Evolutionary conservation across 179 eudicot genomes (phyloP), one percentile per base, ranked within the genome.

Genomic region (Nepenthes alata): DNA sequence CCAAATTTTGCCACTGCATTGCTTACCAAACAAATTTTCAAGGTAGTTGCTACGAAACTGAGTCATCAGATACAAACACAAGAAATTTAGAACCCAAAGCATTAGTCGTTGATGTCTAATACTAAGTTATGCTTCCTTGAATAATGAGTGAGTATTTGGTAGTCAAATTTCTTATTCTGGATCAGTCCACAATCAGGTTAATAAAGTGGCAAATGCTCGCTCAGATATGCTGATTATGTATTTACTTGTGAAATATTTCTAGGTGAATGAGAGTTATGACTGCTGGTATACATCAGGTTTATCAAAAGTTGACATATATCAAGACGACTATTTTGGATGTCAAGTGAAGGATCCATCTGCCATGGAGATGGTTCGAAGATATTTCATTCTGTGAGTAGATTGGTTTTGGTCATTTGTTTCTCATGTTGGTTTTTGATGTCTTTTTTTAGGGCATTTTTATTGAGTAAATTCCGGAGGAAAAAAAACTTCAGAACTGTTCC

Each of bases 221-320:
- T 6, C 50, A 13, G 53, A 13, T 55, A 3, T 55, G n/a, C 38
- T 10, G n/a, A 34, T 25, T 54, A 54, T 15, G 6, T 3, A 15
- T 14, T 4, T 54, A 7, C 57, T 13, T 54, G 3, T 5, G 36
- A 1, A 15, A 2, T 25, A 34, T 36, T 25, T 55, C 7, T 37
- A 94, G 99, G 97, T 90, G 63, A 94, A 94, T 69, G 82, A 83
- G 71, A 94, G 96, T 59, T 94, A 94, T 60, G 88, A 94, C 65
- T 94, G 99, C 77, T 87, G 94, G 95, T 94, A 90, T 80, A 78
- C 85, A 25, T 72, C 86, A 70, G 88, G 96, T 41, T 71, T 76
- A 37, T 80, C 91, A 57, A 87, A 82, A 74, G 86, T 94, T 62
- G 85, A 87, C 71, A 81, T 94, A 58, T 67, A 82, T 70, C 75